Evolutionary conservation across 495 filamentous ascomycete genomes (phyloP), one percentile per base, ranked within the genome.

Genomic region (Hypoxylon rickii): DNA sequence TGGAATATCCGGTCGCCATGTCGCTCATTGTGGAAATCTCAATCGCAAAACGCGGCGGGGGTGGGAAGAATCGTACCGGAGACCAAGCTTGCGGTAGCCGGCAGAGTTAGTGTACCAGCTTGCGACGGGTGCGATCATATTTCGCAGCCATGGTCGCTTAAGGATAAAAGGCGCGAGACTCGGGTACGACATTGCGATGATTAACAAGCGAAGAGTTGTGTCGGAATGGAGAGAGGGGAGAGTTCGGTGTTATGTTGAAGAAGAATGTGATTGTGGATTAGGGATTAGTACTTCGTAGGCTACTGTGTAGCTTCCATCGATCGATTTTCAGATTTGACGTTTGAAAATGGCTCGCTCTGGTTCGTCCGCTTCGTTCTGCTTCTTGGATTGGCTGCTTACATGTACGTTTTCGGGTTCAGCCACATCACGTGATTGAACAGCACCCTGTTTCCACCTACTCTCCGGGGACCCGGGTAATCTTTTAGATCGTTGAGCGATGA

Each of bases 41-140:
- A 44, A 36, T 51, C 33, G 43, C 22, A 41, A 40, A 43, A 26
- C 45, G 29, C 21, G 22, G 43, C 82, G 79, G 39, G n/a, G n/a
- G n/a, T n/a, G n/a, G n/a, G n/a, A n/a, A n/a, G n/a, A n/a, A n/a
- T n/a, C 83, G 79, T 77, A 97, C 94, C 78, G 87, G 71, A 98
- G 81, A 65, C 94, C 94, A 63, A 97, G 80, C 79, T 92, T 83
- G 71, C 94, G 86, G 82, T 98, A 96, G 66, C 94, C 94, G 58
- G 91, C 83, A 44, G 88, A 84, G 68, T 92, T 85, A 67, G 68
- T 67, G 78, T 97, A 97, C 89, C 88, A 94, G 47, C 83, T 80
- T 68, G 90, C 83, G 51, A 97, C 46, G 33, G 93, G 93, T 69
- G 64, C 79, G 74, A 97, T 77, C 77, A 88, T 78, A 64, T 81